A percentile compares a stretch with the other conserved stretches of the same genome.
Conservation (phyloP, 2,329 filamentous ascomycete genomes). For the Zymoseptoria tritici region DNA sequence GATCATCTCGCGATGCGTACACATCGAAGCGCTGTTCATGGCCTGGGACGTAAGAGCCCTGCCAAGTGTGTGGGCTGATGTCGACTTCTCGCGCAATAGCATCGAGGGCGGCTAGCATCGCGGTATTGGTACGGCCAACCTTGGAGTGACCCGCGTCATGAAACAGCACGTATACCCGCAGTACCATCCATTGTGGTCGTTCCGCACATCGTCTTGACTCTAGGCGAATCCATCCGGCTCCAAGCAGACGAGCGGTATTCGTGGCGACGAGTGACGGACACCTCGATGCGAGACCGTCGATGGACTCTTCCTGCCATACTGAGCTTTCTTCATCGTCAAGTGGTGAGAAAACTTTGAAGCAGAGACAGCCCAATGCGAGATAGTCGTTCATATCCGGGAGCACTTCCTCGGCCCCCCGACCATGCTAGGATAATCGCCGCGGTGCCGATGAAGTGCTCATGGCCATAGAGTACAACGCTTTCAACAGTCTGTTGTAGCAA, state of each 20-base stretch:
- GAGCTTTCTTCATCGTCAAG: not conserved
- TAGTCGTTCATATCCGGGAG: conserved; percentile 18
- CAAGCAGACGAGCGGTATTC: conserved; percentile 7
- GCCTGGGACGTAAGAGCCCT: conserved; percentile 32
- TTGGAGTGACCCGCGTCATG: conserved; percentile 49
- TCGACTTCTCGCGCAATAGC: conserved; percentile 49
- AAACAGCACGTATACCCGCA: conserved; percentile 23
- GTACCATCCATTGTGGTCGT: conserved; percentile 7
- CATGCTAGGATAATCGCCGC: not conserved
- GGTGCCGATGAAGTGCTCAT: too few relatives aligned
- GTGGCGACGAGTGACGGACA: not conserved
- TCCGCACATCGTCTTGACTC: conserved; percentile 5
- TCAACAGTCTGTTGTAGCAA: too few relatives aligned
- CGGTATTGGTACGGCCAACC: conserved; percentile 44
- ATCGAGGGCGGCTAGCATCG: conserved; percentile 42
- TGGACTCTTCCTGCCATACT: not conserved
- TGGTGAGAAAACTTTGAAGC: conserved; percentile 7
- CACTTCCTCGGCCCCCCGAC: not conserved
- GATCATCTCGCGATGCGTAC: conserved; percentile 37
- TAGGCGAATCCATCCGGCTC: conserved; percentile 18
- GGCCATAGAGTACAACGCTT: too few relatives aligned
- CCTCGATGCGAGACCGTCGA: not conserved
- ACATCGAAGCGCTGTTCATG: conserved; percentile 29
- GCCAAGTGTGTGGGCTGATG: conserved; percentile 50
- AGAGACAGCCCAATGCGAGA: conserved; percentile 21